Evolutionary conservation across 257 asterid species (phyloP), one percentile per base, ranked within the genome.

Genomic region (Coffea eugenioides): DNA sequence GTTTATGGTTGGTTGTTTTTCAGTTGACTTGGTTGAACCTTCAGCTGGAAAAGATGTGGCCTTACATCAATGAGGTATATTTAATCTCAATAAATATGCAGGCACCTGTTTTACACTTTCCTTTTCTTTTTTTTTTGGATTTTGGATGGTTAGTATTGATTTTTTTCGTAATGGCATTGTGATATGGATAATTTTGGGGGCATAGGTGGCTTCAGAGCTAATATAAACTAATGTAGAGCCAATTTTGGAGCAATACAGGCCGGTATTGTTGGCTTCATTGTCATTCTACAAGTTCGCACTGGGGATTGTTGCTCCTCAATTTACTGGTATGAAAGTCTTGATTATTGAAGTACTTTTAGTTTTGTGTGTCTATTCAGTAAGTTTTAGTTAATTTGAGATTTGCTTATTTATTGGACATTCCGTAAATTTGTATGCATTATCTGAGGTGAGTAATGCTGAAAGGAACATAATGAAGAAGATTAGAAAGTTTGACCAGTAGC

Each of bases 261-360:
- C 99, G 0, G 80, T 79, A 71, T 82, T 96, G 83, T 84, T 96
- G 88, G 96, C 99, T 65, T 91, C 99, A 27, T 87, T 96, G 90
- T 78, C 82, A 27, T 94, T 96, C 83, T 94, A 97, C 67, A 96
- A 84, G 95, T 90, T 96, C 77, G 94, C 98, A 39, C 97, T 94
- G 80, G 99, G 99, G 69, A 91, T 97, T n/a, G 97, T 96, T 23
- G 98, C 99, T 23, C 99, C 99, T 0, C 99, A 96, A 82, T 96
- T 96, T 88, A 96, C 99, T 88, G 99, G 99, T 96, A 84, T 56
- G 82, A 66, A 68, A 16, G 79, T 76, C 10, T 82, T 45, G 77
- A 64, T 79, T 88, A 43, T 59, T 71, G 64, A 73, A 70, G 80
- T 48, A 7, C 1, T 52, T 75, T 11, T 6, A 5, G 41, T 57